Conservation (phyloP, 306 rosid genomes). For the Mucuna pruriens region DNA sequence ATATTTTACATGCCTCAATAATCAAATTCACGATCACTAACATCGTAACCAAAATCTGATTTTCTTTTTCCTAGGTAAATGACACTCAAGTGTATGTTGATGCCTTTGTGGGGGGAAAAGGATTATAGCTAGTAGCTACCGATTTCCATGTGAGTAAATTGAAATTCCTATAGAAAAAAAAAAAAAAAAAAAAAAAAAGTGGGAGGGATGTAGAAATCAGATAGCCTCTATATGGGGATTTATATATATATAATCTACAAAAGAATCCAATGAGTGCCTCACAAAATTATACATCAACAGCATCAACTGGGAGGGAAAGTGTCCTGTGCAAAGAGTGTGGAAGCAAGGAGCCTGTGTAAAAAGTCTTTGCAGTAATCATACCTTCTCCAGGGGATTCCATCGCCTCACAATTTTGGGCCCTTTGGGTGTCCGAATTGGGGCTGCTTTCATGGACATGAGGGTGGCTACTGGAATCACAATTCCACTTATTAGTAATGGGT, state of each 20-base stretch:
- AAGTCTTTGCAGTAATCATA: conserved; percentile 47
- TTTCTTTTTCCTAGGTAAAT: conserved; percentile 8
- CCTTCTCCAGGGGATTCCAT: conserved; percentile 44
- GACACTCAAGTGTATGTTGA: conserved; percentile 1
- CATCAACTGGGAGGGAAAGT: conserved; percentile 90
- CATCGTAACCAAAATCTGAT: conserved; percentile 28
- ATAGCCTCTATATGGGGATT: conserved; percentile 46
- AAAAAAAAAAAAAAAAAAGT: conserved; percentile 32
- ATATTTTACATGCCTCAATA: conserved; percentile 35
- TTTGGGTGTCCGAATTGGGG: conserved; percentile 56
- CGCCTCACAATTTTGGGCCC: conserved; percentile 58
- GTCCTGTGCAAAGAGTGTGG: conserved; percentile 69
- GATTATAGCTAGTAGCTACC: neutral
- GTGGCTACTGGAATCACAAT: conserved; percentile 36
- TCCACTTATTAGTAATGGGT: conserved; percentile 30
- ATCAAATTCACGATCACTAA: conserved; percentile 31
- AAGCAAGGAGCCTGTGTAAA: conserved; percentile 55
- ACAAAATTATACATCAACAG: conserved; percentile 64
- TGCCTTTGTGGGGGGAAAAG: neutral
- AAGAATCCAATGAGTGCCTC: conserved; percentile 56
- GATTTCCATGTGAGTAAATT: conserved; percentile 5
- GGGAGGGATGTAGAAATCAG: conserved; percentile 21
- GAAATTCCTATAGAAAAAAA: conserved; percentile 26
- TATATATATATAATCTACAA: conserved; percentile 42
- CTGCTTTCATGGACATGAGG: conserved; percentile 45